Evolutionary conservation across 306 rosid genomes (phyloP).

Genomic region (Malus orientalis): DNA sequence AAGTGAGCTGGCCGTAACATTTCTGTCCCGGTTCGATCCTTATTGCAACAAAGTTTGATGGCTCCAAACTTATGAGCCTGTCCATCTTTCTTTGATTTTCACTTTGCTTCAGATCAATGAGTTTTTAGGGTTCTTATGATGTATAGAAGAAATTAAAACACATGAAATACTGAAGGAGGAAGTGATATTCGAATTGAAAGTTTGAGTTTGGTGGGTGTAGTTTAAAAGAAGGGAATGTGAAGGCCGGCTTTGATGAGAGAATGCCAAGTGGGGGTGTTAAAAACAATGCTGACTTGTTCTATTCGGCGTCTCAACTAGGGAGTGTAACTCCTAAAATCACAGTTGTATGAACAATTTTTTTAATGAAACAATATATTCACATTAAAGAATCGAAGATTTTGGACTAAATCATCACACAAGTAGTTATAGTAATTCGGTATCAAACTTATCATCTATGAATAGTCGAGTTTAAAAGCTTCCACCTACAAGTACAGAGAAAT

Average conservation of each 20-base stretch:
- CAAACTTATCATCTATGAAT: no score
- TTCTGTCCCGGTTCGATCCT: conserved; percentile 50
- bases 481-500: no score
- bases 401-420: no score
- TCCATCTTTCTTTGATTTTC: conserved; percentile 40
- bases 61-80: conserved; percentile 72
- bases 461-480: no score
- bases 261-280: conserved; percentile 68
- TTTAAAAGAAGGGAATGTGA: background rate
- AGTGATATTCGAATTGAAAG: conserved; percentile 11
- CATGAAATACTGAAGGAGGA: background rate
- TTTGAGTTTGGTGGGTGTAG: conserved; percentile 9
- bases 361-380: no score
- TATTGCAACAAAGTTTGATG: conserved; percentile 55
- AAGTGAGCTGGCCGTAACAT: conserved; percentile 52
- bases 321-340: background rate
- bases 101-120: background rate
- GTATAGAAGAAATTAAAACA: background rate
- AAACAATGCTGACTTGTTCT: conserved; percentile 72
- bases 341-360: background rate
- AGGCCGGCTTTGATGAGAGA: conserved; percentile 47
- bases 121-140: background rate
- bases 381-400: no score
- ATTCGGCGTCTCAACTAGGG: conserved; percentile 26
- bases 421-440: no score